Evolutionary conservation across 2,329 filamentous ascomycete genomes (phyloP).

Genomic region (Eutypella sp.): DNA sequence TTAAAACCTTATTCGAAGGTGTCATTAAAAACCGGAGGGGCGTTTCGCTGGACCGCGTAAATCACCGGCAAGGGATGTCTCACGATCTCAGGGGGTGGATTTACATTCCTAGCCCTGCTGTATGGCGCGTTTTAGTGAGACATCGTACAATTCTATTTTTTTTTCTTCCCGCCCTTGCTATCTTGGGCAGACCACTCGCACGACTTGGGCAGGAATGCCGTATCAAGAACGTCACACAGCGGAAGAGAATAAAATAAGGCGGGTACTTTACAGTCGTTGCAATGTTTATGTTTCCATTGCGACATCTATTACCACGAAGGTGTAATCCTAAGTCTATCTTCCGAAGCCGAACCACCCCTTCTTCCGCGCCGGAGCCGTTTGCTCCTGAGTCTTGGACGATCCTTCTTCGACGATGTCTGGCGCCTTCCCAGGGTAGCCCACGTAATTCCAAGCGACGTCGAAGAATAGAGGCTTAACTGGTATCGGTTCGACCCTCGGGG

Average conservation of each 20-base stretch:
- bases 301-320: not conserved
- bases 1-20: no score
- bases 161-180: no score
- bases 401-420: conserved; percentile 24
- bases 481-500: conserved; percentile 74
- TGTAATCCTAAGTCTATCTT: conserved; percentile 29
- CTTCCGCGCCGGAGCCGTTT: conserved; percentile 46
- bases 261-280: not conserved
- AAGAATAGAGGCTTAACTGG: conserved; percentile 95
- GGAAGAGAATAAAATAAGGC: not conserved
- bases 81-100: no score
- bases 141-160: no score
- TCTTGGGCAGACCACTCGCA: not conserved
- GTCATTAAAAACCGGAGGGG: no score
- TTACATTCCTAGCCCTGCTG: conserved; percentile 9
- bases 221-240: not conserved
- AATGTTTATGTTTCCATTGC: not conserved
- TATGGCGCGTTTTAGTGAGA: conserved; percentile 14
- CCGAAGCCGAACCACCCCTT: conserved; percentile 76
- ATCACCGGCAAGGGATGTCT: no score
- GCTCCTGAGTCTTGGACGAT: conserved; percentile 28
- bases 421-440: conserved; percentile 73
- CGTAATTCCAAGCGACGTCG: conserved; percentile 96
- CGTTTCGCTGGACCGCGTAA: no score
- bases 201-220: not conserved